Percentiles rank a stretch among this genome's conserved stretches.
These are phyloP conservation scores for Macrocybe gigantea DNA, from an alignment of 768 basidiomycete species.

Conservation along the genomic window DNA sequence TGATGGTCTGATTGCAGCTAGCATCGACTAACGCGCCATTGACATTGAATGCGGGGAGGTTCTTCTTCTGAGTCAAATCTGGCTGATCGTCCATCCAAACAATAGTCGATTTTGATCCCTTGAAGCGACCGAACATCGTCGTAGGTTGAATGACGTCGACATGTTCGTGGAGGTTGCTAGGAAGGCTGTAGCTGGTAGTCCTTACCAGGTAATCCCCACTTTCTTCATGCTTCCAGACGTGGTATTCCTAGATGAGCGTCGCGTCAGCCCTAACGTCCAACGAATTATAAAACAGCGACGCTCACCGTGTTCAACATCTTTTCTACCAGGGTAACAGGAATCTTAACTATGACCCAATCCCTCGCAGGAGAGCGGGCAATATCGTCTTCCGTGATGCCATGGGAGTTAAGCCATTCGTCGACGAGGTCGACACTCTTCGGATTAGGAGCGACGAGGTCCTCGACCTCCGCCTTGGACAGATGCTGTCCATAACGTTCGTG, in stretches of 20 bases:
- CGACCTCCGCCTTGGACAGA: conserved; percentile 58
- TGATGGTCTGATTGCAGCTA: conserved; percentile 43
- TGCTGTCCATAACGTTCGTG: conserved; percentile 45
- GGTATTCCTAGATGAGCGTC: conserved; percentile 37
- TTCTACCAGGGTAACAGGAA: conserved; percentile 55
- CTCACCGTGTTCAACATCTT: conserved; percentile 61
- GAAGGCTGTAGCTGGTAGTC: conserved; percentile 62
- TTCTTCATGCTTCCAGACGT: conserved; percentile 42
- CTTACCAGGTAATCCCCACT: conserved; percentile 50
- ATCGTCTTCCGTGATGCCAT: conserved; percentile 43
- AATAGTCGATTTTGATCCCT: conserved; percentile 36
- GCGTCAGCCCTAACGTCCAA: not conserved
- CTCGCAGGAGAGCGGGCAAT: conserved; percentile 49
- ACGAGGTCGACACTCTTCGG: conserved; percentile 43
- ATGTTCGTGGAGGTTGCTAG: conserved; percentile 48
- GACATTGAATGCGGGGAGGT: conserved; percentile 6
- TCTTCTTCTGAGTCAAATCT: conserved; percentile 15
- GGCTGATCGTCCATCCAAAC: conserved; percentile 18
- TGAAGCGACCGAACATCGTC: conserved; percentile 56
- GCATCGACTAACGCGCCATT: conserved; percentile 30
- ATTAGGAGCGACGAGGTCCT: conserved; percentile 51
- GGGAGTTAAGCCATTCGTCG: conserved; percentile 50
- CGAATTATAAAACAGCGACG: conserved; percentile 1
- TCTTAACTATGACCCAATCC: conserved; percentile 57
- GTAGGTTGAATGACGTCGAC: conserved; percentile 67